Base-by-base conservation (phyloP, 2,329 filamentous ascomycete genomes). In the Ascochyta pisi region DNA sequence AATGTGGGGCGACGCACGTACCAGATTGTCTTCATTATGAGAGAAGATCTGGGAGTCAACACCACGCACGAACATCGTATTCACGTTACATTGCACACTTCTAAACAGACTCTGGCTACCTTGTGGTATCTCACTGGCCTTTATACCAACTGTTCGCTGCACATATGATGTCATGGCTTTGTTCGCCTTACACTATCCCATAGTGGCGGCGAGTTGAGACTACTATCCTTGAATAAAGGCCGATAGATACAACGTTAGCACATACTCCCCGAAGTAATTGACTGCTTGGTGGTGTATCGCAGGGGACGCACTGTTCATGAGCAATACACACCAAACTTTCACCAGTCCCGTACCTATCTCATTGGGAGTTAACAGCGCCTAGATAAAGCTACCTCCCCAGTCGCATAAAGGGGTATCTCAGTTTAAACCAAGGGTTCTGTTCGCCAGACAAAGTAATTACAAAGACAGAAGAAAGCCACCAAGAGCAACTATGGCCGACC, bases 401-500 rank as follows among this genome's bases (percentile, higher is more conserved):
- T 12, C 3, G 8, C 26, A 45, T 50, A 55, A 40, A 41, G 16
- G 19, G 5, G n/a, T 15, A 13, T 27, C 22, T 38, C 9, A 22
- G 8, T 4, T 10, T 34, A 13, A 3, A 12, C 27, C 19, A 16
- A 10, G 6, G 1, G 4, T 22, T 22, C 26, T 12, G 1, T 24
- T 26, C 23, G 15, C 26, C 3, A 31, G 24, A 33, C 3, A 15
- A 39, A n/a, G 10, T 27, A 29, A 39, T 7, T 35, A 22, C 12
- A 22, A 16, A 13, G 4, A n/a, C 13, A 3, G 10, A 38, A 33
- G 34, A 34, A 16, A 9, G 9, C 24, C 3, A 27, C 10, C 24
- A 15, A 12, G n/a, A 7, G 7, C 27, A 27, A 41, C 8, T 12
- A 67, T 65, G 63, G 23, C 56, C 12, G 54, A 31, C 39, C 58